A percentile compares a stretch with the other conserved stretches of the same genome.
These are phyloP conservation scores for Boletus semigastroideus DNA, from an alignment of 1,284 basidiomycete species.

Conservation along the genomic window DNA sequence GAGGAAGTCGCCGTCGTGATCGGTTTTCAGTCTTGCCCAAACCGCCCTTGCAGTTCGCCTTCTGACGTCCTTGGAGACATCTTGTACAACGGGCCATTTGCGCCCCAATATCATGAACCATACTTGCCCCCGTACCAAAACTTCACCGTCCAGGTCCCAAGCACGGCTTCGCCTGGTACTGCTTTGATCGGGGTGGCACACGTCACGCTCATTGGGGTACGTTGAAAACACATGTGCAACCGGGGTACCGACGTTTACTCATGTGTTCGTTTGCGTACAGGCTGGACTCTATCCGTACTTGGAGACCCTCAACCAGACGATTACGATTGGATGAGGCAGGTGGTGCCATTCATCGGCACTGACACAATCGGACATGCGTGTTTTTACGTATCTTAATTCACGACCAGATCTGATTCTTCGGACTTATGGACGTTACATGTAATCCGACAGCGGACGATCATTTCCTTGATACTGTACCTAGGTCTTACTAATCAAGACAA, in stretches of 20 bases:
- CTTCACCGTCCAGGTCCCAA: conserved; percentile 25
- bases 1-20: conserved; percentile 32
- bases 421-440: too few species aligned
- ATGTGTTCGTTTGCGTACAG: conserved; percentile 5
- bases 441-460: too few species aligned
- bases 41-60: conserved; percentile 15
- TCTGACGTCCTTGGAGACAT: conserved; percentile 20
- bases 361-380: too few species aligned
- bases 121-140: conserved; percentile 29
- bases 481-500: too few species aligned
- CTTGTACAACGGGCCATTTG: conserved; percentile 29
- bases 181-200: conserved; percentile 26
- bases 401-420: too few species aligned
- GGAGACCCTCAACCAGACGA: conserved; percentile 29
- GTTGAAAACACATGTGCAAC: conserved; percentile 7
- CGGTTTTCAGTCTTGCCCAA: conserved; percentile 29
- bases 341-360: too few species aligned
- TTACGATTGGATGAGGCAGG: conserved; percentile 22
- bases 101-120: conserved; percentile 18
- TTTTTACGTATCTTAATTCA: too few species aligned
- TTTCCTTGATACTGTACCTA: too few species aligned
- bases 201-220: conserved; percentile 23
- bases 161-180: conserved; percentile 5
- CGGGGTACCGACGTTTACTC: too few species aligned
- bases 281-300: conserved; percentile 20